phyloP scores from a whole-genome alignment of 164 flowering plant genomes.

The Saururus chinensis region DNA sequence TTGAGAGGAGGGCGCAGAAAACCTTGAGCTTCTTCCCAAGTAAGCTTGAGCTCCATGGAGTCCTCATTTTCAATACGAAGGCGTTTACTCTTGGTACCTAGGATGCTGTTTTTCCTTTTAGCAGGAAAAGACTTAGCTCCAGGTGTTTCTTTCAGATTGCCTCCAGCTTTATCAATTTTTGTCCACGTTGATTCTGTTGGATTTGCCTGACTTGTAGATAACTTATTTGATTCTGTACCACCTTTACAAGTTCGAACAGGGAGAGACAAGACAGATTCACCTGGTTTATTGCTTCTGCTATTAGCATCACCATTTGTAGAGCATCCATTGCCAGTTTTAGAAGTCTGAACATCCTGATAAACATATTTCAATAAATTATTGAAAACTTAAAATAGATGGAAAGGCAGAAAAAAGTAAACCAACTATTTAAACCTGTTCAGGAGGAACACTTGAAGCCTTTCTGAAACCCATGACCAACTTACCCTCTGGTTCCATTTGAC shows the following conservation, averaged over 20 bases:
- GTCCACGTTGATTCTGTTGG: conserved; percentile 37
- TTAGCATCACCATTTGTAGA: conserved; percentile 34
- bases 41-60: conserved; percentile 59
- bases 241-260: conserved; percentile 12
- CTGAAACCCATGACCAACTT: conserved; percentile 88
- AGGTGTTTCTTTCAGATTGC: conserved; percentile 37
- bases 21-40: conserved; percentile 89
- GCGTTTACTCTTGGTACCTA: conserved; percentile 59
- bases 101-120: conserved; percentile 56
- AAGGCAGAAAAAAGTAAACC: background rate
- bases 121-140: conserved; percentile 29
- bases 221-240: conserved; percentile 13
- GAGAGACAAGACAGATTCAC: conserved; percentile 13
- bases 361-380: background rate
- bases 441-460: conserved; percentile 50
- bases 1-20: conserved; percentile 64
- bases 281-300: conserved; percentile 13
- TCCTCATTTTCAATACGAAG: conserved; percentile 49
- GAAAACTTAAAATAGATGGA: background rate
- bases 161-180: conserved; percentile 48
- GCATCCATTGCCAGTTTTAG: conserved; percentile 18
- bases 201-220: conserved; percentile 30
- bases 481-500: conserved; percentile 86
- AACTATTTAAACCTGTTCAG: conserved; percentile 46
- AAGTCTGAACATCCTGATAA: conserved; percentile 14